phyloP scores from a whole-genome alignment of 345 rosid species.

The Acer negundo region DNA sequence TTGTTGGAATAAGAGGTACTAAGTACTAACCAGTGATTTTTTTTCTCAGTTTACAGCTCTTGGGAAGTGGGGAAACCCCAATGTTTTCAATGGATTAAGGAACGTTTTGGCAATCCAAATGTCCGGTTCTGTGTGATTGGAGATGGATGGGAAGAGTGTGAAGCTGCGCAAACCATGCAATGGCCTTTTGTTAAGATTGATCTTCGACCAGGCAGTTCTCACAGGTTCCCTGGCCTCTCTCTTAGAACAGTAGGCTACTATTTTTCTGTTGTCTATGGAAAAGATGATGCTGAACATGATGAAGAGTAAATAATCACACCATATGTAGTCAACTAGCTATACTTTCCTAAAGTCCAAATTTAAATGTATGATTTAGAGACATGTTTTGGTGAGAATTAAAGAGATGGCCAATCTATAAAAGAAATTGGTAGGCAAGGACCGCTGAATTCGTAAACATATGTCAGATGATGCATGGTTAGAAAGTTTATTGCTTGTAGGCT shows the following conservation, averaged over 20 bases:
- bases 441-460: neutral
- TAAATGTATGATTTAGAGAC: neutral
- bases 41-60: conserved; percentile 69
- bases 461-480: neutral
- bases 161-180: conserved; percentile 77
- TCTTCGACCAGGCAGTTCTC: conserved; percentile 54
- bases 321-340: conserved; percentile 2
- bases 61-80: conserved; percentile 80
- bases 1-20: neutral
- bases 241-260: conserved; percentile 66
- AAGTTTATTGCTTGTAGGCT: neutral
- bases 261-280: conserved; percentile 62
- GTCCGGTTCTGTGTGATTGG: conserved; percentile 73
- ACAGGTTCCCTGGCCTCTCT: conserved; percentile 86
- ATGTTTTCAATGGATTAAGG: conserved; percentile 74
- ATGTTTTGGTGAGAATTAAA: neutral
- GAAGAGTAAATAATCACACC: conserved; percentile 25
- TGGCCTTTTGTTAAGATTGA: conserved; percentile 90
- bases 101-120: conserved; percentile 49
- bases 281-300: conserved; percentile 31
- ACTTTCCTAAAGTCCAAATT: neutral
- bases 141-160: conserved; percentile 92
- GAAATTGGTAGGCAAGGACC: neutral
- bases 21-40: conserved; percentile 5
- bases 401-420: neutral